Conservation (phyloP, 2,329 filamentous ascomycete genomes). For the Fusarium citri region DNA sequence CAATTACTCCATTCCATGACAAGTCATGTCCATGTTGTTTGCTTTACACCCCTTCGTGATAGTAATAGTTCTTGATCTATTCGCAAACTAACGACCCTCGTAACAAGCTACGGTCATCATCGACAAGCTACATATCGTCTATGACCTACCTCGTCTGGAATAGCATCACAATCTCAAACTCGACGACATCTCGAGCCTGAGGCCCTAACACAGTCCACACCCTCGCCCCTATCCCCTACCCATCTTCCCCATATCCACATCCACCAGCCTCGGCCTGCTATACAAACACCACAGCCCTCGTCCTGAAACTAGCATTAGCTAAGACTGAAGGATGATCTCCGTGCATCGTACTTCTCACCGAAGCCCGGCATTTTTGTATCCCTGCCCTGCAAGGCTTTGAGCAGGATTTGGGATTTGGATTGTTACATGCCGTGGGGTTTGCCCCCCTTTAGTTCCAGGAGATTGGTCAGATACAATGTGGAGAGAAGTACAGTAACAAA, state of each 20-base stretch:
- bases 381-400: constrained; percentile 18
- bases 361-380: constrained; percentile 7
- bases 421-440: constrained; percentile 29
- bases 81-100: not conserved
- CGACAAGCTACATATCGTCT: not conserved
- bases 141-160: constrained; percentile 29
- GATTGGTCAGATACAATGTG: constrained; percentile 8
- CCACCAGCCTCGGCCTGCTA: constrained; percentile 6
- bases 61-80: constrained; percentile 1
- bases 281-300: not conserved
- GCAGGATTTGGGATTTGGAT: constrained; percentile 10
- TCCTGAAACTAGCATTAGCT: constrained; percentile 33
- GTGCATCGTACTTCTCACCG: constrained; percentile 17
- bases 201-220: constrained; percentile 4
- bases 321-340: not conserved
- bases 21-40: constrained; percentile 4
- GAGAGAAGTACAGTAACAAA: constrained; percentile 7
- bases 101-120: not conserved
- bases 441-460: constrained; percentile 22
- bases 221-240: constrained; percentile 1
- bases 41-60: constrained; percentile 18
- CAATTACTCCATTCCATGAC: constrained; percentile 4
- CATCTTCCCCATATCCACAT: constrained; percentile 1
- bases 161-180: constrained; percentile 27
- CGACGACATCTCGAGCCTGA: constrained; percentile 11